Evolutionary conservation across 106 monocot species (phyloP).

Genomic region (Posidonia australis): DNA sequence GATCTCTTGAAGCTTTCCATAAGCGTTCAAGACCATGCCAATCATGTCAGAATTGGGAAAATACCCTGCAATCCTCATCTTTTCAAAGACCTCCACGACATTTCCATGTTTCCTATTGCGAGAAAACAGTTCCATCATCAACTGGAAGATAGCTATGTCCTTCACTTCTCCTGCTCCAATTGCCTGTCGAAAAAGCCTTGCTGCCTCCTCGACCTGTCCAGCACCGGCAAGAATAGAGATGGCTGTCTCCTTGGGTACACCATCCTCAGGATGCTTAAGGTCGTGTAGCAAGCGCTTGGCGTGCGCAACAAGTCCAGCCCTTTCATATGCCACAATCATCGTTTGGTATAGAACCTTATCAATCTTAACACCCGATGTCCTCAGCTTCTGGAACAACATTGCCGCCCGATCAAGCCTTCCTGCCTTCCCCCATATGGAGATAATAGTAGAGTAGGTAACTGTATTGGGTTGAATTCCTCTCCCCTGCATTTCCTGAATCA

Average conservation of each 20-base stretch:
- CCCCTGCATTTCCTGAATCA: conserved; percentile 70
- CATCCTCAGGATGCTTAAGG: conserved; percentile 32
- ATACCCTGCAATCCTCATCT: conserved; percentile 51
- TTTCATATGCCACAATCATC: conserved; percentile 74
- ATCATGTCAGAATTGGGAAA: conserved; percentile 77
- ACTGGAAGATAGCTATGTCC: conserved; percentile 40
- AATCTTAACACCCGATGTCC: conserved; percentile 42
- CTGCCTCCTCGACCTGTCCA: conserved; percentile 72
- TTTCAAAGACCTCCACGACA: conserved; percentile 78
- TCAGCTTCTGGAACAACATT: conserved; percentile 73
- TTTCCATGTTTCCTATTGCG: conserved; percentile 53
- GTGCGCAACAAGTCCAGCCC: conserved; percentile 63
- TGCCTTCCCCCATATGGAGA: conserved; percentile 82
- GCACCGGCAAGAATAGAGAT: conserved; percentile 44
- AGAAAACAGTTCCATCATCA: conserved; percentile 72
- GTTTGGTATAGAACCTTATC: conserved; percentile 86
- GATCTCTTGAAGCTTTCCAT: conserved; percentile 74
- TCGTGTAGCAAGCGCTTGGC: conserved; percentile 77
- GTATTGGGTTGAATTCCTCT: conserved; percentile 58
- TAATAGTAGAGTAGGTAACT: conserved; percentile 81
- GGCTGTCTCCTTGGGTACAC: not conserved
- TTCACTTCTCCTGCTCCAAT: conserved; percentile 38
- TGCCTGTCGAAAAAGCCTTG: conserved; percentile 57
- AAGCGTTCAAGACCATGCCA: conserved; percentile 57
- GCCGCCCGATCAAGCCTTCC: conserved; percentile 80